A percentile compares a stretch with the other conserved stretches of the same genome.
Conservation (phyloP, 306 rosid genomes). For the Vigna nakashimae region DNA sequence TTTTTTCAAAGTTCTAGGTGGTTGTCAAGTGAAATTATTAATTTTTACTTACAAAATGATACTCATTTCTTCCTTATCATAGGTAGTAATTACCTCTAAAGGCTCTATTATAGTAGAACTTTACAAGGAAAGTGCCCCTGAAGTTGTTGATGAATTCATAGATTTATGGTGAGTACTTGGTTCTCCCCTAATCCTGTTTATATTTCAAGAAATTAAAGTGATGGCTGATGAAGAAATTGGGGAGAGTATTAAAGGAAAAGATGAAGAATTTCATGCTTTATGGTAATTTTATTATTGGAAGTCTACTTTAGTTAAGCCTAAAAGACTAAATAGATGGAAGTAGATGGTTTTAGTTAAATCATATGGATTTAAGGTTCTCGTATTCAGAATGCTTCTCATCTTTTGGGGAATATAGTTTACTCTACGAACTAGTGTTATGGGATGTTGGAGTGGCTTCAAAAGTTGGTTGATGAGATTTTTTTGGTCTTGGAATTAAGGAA, state of each 20-base stretch:
- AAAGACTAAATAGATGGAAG: neutral
- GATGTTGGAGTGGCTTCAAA: neutral
- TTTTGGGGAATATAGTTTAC: neutral
- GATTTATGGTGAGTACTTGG: conserved; percentile 80
- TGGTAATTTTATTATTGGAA: neutral
- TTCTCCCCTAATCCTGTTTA: neutral
- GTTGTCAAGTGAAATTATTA: neutral
- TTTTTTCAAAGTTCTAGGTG: neutral
- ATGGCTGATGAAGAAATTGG: neutral
- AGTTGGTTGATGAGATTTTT: neutral
- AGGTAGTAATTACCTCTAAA: conserved; percentile 83
- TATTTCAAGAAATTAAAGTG: neutral
- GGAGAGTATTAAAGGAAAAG: neutral
- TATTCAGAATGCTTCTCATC: neutral
- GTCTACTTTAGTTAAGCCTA: neutral
- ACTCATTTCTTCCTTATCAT: neutral
- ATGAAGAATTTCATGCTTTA: neutral
- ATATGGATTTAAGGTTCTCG: neutral
- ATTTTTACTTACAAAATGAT: conserved; percentile 11
- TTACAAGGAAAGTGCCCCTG: conserved; percentile 84
- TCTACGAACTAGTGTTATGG: neutral
- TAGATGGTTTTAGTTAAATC: neutral
- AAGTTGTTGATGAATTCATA: conserved; percentile 91
- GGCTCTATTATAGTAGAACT: conserved; percentile 76
- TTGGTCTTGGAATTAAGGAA: neutral